These are phyloP conservation scores for Phytophthora pseudosyringae DNA, from an alignment of 352 stramenopile genomes.

Conservation along the genomic window DNA sequence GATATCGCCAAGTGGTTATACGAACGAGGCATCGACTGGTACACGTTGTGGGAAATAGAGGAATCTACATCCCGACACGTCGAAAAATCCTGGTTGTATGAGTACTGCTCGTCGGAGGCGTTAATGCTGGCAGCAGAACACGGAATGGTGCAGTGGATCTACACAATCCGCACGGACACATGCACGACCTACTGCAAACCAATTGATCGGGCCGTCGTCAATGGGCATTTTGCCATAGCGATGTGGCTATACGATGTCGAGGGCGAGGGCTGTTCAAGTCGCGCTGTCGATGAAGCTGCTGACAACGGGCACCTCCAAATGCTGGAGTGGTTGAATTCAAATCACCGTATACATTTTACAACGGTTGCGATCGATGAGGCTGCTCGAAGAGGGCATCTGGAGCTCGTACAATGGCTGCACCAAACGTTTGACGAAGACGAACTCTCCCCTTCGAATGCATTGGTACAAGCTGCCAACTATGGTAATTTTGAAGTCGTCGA, in stretches of 20 bases:
- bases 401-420: conserved; percentile 2
- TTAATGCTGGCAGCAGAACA: not conserved
- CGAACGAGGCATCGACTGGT: not conserved
- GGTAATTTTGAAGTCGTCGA: not conserved
- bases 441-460: not conserved
- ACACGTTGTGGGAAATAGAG: not conserved
- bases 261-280: not conserved
- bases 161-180: not conserved
- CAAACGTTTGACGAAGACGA: not conserved
- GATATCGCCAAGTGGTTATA: conserved; percentile 5
- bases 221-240: not conserved
- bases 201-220: not conserved
- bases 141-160: conserved; percentile 10
- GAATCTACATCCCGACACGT: not conserved
- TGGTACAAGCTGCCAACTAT: not conserved
- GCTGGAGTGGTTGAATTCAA: conserved; percentile 7
- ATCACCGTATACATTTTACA: not conserved
- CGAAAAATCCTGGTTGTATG: not conserved
- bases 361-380: conserved; percentile 2
- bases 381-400: conserved; percentile 1
- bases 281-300: not conserved
- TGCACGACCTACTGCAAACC: not conserved
- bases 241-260: not conserved
- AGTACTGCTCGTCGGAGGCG: not conserved
- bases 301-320: conserved; percentile 6